Evolutionary conservation across 1,284 basidiomycete species (phyloP), one percentile per base, ranked within the genome.

Genomic region (Apiotrichum gamsii): DNA sequence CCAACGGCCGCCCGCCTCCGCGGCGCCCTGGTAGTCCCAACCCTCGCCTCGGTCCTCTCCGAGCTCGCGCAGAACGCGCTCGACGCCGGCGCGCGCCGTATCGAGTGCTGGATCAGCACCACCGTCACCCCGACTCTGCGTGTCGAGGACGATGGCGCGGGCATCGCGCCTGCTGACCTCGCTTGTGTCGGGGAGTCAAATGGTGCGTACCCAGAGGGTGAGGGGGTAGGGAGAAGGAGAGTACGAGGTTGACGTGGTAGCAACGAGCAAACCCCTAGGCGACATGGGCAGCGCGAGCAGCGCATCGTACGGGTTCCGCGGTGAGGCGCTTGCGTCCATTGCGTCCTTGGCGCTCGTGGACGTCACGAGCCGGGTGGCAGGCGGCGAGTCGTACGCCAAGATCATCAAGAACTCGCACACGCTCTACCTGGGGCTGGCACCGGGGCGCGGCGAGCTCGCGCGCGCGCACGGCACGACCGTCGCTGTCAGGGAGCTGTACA

Each of bases 301-400:
- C n/a, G n/a, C n/a, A n/a, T n/a, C 82, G 2, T 90, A 90, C 72
- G 90, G 90, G 0, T 91, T 88, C 71, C 80, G 88, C 51, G 90
- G 90, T 28, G 90, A 93, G 83, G 89, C 89, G 6, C 70, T 93
- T 36, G 83, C 86, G n/a, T 90, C 88, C 32, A 82, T 84, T 43
- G 83, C 84, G 24, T 82, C 87, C 3, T 61, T 73, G 83, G 24
- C 81, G 74, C 29, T 87, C 2, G 20, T 73, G 9, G 62, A 67
- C 24, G 82, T 94, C 41, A 81, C 81, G 23, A 87, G 88, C 3
- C 78, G 85, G 8, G 82, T 83, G 0, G 52, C 69, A 8, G 72
- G 69, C 25, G 80, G 80, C 1, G 77, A 83, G 51, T 82, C 79
- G 3, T 83, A 80, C 80, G 80, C 84, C 21, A 74, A 87, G 21